Evolutionary conservation across 345 rosid genomes (phyloP), one percentile per base, ranked within the genome.

Genomic region (Heritiera fomes): DNA sequence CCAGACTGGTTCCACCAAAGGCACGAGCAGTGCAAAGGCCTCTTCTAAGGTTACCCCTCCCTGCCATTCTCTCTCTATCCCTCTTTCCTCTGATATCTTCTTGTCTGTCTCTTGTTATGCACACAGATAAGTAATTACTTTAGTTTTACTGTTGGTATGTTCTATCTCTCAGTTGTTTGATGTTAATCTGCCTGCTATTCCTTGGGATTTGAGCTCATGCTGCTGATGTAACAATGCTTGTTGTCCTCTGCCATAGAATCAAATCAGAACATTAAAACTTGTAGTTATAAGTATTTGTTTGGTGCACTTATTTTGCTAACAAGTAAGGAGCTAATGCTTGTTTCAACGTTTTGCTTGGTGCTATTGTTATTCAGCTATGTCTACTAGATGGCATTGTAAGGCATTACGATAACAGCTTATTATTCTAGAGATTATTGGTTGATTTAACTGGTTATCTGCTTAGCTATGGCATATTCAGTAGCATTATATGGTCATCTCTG

Each of bases 31-130:
- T 71, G 64, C 88, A 71, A 97, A 88, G 87, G 90, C 93, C 78
- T 87, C 92, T 80, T 91, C 98, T 14, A 97, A 91, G 98, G 98
- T 97, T 85, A 88, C 76, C 12, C 76, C 75, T 83, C 62, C 69
- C 40, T 76, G 50, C 49, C 52, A 30, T 23, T 23, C 28, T 23
- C 28, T 23, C 72, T 52, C 12, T 20, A 6, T 49, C 18, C 30
- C 3, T 7, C 13, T 20, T 28, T 41, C 46, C 65, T 55, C 32
- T 9, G 30, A 66, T 66, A 40, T 40, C 41, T 40, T 66, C 49
- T 66, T 41, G 14, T 66, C 41, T 64, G 69, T 58, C 61, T 58
- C 61, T n/a, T 8, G 28, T n/a, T 58, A n/a, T n/a, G 30, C 4
- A 7, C 30, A 7, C 28, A 2, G n/a, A 58, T 56, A n/a, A 18